phyloP scores from a whole-genome alignment of 495 filamentous ascomycete species.

The Penicillium canescens region DNA sequence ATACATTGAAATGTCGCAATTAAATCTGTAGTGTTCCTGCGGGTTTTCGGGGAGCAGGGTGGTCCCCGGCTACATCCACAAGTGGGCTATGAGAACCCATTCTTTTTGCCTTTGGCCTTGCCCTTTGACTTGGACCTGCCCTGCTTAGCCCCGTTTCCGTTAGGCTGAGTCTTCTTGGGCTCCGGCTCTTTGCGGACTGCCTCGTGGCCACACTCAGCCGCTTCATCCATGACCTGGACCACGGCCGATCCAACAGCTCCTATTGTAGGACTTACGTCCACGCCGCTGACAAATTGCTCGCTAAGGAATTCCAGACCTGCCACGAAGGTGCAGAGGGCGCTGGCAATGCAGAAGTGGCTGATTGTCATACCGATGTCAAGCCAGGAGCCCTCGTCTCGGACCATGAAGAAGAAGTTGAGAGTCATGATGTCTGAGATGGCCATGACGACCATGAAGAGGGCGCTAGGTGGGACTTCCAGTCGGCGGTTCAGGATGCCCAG shows the following conservation, averaged over 20 bases:
- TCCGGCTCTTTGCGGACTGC: not conserved
- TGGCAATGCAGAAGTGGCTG: constrained; percentile 90
- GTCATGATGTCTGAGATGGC: constrained; percentile 89
- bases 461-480: constrained; percentile 76
- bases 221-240: constrained; percentile 15
- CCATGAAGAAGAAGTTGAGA: constrained; percentile 96
- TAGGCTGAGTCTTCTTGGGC: not conserved
- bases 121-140: constrained; percentile 5
- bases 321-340: constrained; percentile 86
- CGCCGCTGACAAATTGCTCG: constrained; percentile 77
- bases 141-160: constrained; percentile 3
- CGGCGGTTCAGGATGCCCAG: constrained; percentile 89
- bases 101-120: constrained; percentile 15
- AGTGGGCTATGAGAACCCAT: constrained; percentile 6
- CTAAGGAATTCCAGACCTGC: constrained; percentile 83
- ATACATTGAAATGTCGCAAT: constrained; percentile 5
- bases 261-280: constrained; percentile 60
- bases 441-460: constrained; percentile 94
- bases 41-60: too few relatives aligned
- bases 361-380: constrained; percentile 97
- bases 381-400: constrained; percentile 94
- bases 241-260: constrained; percentile 14
- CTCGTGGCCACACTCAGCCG: constrained; percentile 22
- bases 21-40: not conserved
- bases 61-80: not conserved